Evolutionary conservation across 495 filamentous ascomycete species (phyloP).

Genomic region (Neurospora sp.): DNA sequence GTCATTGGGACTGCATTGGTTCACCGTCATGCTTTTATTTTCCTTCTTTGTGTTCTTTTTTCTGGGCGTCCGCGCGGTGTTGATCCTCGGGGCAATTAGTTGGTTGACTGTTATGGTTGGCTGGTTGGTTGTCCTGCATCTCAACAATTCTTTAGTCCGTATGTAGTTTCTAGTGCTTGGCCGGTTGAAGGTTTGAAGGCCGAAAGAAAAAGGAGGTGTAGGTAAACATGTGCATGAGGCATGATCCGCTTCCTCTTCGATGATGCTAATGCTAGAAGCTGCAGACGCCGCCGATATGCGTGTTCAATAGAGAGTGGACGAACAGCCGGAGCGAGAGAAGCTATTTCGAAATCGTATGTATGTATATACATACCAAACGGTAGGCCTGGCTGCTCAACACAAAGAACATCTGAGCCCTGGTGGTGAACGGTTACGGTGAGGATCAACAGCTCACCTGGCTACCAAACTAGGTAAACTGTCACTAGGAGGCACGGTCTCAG

Average conservation of each 20-base stretch:
- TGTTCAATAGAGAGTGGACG: neutral
- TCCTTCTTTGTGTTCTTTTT: neutral
- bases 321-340: neutral
- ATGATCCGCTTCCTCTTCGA: neutral
- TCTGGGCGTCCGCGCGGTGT: neutral
- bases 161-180: neutral
- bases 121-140: neutral
- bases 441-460: neutral
- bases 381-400: neutral
- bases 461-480: neutral
- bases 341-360: too few relatives aligned
- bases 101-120: neutral
- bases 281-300: neutral
- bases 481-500: neutral
- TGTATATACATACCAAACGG: neutral
- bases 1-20: neutral
- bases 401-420: neutral
- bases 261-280: neutral
- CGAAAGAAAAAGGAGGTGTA: neutral
- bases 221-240: neutral
- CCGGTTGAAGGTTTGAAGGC: neutral
- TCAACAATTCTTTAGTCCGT: neutral
- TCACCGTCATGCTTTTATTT: neutral
- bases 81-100: neutral
- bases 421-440: neutral